These are phyloP conservation scores for Polytrichum formosum DNA, from an alignment of 225 moss, liverwort and hornwort species.

Conservation along the genomic window DNA sequence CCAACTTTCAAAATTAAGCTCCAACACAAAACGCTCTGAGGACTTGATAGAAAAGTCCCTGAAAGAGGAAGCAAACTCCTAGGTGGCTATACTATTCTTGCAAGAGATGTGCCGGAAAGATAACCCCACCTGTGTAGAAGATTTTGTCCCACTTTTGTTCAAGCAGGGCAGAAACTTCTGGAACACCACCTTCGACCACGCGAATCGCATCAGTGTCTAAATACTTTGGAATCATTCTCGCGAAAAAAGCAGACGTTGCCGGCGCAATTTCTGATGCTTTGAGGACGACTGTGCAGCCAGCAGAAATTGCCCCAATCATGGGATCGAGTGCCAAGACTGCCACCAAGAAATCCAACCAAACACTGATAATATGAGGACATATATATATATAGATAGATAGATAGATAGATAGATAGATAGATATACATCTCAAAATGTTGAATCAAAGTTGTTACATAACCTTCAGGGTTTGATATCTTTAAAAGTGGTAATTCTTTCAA, in stretches of 20 bases:
- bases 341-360: slow-evolving; percentile 7
- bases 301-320: slow-evolving; percentile 62
- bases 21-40: too few species aligned
- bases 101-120: neutral
- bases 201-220: slow-evolving; percentile 59
- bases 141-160: slow-evolving; percentile 92
- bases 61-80: too few species aligned
- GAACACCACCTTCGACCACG: slow-evolving; percentile 77
- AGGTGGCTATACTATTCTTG: neutral
- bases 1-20: too few species aligned
- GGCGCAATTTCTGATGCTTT: slow-evolving; percentile 75
- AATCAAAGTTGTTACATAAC: too few species aligned
- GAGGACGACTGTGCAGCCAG: slow-evolving; percentile 63
- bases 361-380: neutral
- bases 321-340: slow-evolving; percentile 71
- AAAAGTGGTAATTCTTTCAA: too few species aligned
- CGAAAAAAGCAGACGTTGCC: slow-evolving; percentile 55
- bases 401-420: too few species aligned
- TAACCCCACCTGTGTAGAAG: slow-evolving; percentile 71
- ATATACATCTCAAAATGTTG: too few species aligned
- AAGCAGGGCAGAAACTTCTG: slow-evolving; percentile 59
- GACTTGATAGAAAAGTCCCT: too few species aligned
- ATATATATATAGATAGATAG: neutral
- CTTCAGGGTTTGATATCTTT: too few species aligned
- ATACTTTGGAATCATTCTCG: slow-evolving; percentile 54